A percentile compares a stretch with the other conserved stretches of the same genome.
These are phyloP conservation scores for Ogataea thermomethanolica DNA, from an alignment of 805 yeast genomes.

Conservation along the genomic window DNA sequence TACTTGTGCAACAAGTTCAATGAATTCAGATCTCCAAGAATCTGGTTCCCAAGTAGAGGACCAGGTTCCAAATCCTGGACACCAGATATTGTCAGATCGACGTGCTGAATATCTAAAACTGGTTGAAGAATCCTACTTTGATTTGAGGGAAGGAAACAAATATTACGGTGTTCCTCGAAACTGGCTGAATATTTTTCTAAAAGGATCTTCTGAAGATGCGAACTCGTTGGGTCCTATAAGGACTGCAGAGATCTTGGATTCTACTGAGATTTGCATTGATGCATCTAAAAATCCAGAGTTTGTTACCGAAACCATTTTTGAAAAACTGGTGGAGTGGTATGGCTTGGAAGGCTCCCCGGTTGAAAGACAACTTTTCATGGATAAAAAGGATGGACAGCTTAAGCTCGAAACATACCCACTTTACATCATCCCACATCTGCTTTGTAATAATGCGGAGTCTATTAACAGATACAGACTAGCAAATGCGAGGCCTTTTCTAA, in stretches of 20 bases:
- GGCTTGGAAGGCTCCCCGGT: conserved; percentile 42
- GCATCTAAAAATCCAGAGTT: conserved; percentile 27
- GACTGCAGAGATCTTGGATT: conserved; percentile 42
- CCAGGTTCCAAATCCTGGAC: conserved; percentile 4
- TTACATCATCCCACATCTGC: conserved; percentile 27
- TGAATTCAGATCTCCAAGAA: conserved; percentile 2
- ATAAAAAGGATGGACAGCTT: conserved; percentile 22
- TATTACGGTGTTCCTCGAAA: conserved; percentile 46
- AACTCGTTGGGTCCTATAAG: conserved; percentile 44
- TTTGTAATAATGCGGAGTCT: conserved; percentile 22
- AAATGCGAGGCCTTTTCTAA: conserved; percentile 35
- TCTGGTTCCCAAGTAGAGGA: not conserved
- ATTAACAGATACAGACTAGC: conserved; percentile 31
- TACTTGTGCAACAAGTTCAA: not conserved
- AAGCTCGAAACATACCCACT: conserved; percentile 27
- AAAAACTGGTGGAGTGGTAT: conserved; percentile 49
- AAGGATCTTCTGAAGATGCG: conserved; percentile 28
- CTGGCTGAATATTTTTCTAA: conserved; percentile 42
- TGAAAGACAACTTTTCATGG: conserved; percentile 33
- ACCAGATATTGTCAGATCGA: conserved; percentile 16
- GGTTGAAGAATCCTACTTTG: conserved; percentile 12
- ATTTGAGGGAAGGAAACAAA: conserved; percentile 42
- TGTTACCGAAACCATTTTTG: conserved; percentile 45
- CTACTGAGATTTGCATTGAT: conserved; percentile 38
- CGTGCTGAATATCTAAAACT: conserved; percentile 16